phyloP scores from a whole-genome alignment of 495 filamentous ascomycete genomes.

The Penicillium roqueforti region DNA sequence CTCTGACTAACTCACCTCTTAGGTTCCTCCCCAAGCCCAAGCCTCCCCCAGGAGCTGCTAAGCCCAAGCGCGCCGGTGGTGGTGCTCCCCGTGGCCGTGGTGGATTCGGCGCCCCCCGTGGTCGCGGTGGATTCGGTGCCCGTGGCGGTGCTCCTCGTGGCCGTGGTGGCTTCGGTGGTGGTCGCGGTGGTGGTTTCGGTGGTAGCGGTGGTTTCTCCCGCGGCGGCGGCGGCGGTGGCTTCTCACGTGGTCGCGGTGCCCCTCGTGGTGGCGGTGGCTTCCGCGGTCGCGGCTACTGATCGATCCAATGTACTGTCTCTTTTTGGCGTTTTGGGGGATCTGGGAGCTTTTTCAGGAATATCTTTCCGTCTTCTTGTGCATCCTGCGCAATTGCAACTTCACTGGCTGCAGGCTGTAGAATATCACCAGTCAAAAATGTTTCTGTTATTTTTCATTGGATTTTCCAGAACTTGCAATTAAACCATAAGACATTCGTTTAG shows the following conservation, averaged over 20 bases:
- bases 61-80: conserved; percentile 54
- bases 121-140: conserved; percentile 43
- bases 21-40: conserved; percentile 95
- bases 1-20: conserved; percentile 17
- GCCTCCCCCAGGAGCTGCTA: conserved; percentile 61
- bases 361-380: conserved; percentile 42
- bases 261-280: conserved; percentile 32
- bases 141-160: conserved; percentile 43
- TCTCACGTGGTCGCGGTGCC: conserved; percentile 37
- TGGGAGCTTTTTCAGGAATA: conserved; percentile 46
- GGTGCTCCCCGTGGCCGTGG: conserved; percentile 39
- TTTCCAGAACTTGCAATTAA: not conserved
- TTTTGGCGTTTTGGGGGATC: conserved; percentile 51
- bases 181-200: conserved; percentile 20
- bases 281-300: conserved; percentile 36
- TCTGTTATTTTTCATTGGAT: conserved; percentile 5
- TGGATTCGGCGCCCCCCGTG: conserved; percentile 31
- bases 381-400: conserved; percentile 37
- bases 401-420: conserved; percentile 35
- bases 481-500: not conserved
- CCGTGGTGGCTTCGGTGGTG: conserved; percentile 29
- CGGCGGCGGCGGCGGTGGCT: conserved; percentile 42
- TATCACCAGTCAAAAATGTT: conserved; percentile 34
- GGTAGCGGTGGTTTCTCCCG: conserved; percentile 38
- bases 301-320: conserved; percentile 39